Evolutionary conservation across 768 basidiomycete genomes (phyloP), one percentile per base, ranked within the genome.

Genomic region (Mycena crocata): DNA sequence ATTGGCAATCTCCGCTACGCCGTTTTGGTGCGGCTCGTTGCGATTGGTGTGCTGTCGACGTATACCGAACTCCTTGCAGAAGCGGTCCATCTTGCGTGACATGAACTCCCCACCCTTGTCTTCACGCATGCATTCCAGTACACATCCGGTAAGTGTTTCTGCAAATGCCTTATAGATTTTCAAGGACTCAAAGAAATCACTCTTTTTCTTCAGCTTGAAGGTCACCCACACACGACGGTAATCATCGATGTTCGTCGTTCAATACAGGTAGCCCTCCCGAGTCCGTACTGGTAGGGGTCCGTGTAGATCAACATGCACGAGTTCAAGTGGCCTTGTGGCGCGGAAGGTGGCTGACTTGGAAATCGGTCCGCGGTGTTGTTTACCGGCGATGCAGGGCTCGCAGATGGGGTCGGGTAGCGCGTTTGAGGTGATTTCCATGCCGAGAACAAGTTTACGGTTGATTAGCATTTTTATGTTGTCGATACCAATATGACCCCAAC

Each of bases 11-110:
- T 87, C 82, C 2, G 82, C 81, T 5, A 83, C 75, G 24, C 82
- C 79, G 64, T 86, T 87, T 54, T 85, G 80, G 71, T 83, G 78
- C 2, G 81, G 81, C 48, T 67, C 69, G 37, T 74, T 72, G 6
- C 72, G 54, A 30, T 48, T 62, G 17, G 73, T 77, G 59, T 71
- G 68, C 50, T 74, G 68, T 10, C 72, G 62, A 3, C 34, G 57
- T 58, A 78, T 78, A 9, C 78, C 78, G 28, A 70, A 31, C 39
- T 70, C 59, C 19, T 65, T 70, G 24, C 66, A 72, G 67, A 72
- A 77, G 5, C 68, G 44, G 24, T 69, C 55, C 21, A 79, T 66
- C 32, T 65, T 70, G 2, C 57, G 66, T 9, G 65, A 70, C 49
- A 75, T 78, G 70, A 74, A 82, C 60, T 82, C 79, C 2, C 78